Evolutionary conservation across 169 alveolate species (phyloP), one percentile per base, ranked within the genome.

Genomic region (Fabrea salina): DNA sequence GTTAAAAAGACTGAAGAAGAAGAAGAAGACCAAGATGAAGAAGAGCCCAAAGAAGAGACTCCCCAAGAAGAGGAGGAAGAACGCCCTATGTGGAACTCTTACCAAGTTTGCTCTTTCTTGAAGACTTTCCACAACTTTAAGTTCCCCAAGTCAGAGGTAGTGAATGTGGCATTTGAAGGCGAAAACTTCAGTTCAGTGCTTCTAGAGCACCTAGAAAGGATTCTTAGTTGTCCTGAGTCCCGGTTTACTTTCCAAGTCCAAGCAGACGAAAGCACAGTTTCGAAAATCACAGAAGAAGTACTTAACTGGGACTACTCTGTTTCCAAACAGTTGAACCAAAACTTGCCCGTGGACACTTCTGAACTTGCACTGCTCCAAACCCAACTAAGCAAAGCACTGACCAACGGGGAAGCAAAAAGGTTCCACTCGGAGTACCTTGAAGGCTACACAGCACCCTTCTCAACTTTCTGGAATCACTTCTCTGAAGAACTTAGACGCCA

Each of bases 71-170:
- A 22, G 13, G 67, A 61, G 7, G 56, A 11, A 22, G 53, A 30
- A 30, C n/a, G 2, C n/a, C 78, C 78, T 16, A 68, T 68, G 78
- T 68, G 78, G 67, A 68, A 68, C 66, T 8, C 40, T 40, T 40
- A 43, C 33, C 25, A 19, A 35, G 44, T 13, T 11, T n/a, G 43
- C 8, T 16, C 50, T 19, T 68, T 68, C 25, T 16, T 16, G 13
- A 16, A 68, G 39, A 8, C 33, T 16, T 68, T 68, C 66, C 64
- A 40, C 39, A 43, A 68, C 30, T 68, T 41, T 4, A 37, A 4
- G 19, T 35, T 57, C 8, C 19, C n/a, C 11, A 37, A 32, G n/a
- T 8, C 57, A 40, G 37, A 68, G 8, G 13, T 68, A 2, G 35
- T 68, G 2, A 32, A 40, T 0, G 11, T n/a, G 8, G n/a, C 40